Base-by-base conservation (phyloP, 306 rosid species). In the Vigna unguiculata region DNA sequence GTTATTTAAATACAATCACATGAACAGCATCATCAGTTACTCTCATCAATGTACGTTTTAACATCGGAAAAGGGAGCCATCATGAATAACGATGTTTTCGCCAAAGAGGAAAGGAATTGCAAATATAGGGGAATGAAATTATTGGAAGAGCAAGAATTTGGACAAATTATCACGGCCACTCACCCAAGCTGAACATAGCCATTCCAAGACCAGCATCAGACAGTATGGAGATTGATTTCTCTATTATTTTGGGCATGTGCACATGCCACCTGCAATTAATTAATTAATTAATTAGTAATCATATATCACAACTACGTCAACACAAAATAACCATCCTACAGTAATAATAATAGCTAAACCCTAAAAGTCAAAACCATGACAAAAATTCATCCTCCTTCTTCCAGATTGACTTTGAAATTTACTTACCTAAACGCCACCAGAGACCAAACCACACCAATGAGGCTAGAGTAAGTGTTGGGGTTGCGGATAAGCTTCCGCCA, bases 171-270 rank as follows among this genome's bases (percentile, higher is more conserved):
- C 6, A 65, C 9, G 81, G 74, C 78, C 53, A 81, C 91, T 88
- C 80, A 96, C 99, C 99, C 84, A 96, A 91, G 83, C 99, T 96
- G 88, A 96, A 96, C 99, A 96, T 96, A 77, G 99, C 99, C 99
- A 96, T 96, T 75, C 99, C 99, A 4, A 96, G 96, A 22, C 99
- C 99, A 19, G 99, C 98, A 81, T 96, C 98, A 15, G 99, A 96
- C 72, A 96, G 91, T 75, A 96, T 96, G 83, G 99, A 88, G 85
- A 96, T 96, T 58, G 99, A 96, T 34, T 84, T 57, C 86, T 81
- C 78, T 62, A 96, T 75, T 81, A 96, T 89, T 87, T 62, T 74
- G 1, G 99, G 99, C 99, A 96, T 96, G 4, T 13, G 75, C 91
- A 96, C 94, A 84, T 86, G 84, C 97, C 96, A 96, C 88, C 99